These are phyloP conservation scores for Kitagawia praeruptora DNA, from an alignment of 129 eudicot species.

Conservation along the genomic window DNA sequence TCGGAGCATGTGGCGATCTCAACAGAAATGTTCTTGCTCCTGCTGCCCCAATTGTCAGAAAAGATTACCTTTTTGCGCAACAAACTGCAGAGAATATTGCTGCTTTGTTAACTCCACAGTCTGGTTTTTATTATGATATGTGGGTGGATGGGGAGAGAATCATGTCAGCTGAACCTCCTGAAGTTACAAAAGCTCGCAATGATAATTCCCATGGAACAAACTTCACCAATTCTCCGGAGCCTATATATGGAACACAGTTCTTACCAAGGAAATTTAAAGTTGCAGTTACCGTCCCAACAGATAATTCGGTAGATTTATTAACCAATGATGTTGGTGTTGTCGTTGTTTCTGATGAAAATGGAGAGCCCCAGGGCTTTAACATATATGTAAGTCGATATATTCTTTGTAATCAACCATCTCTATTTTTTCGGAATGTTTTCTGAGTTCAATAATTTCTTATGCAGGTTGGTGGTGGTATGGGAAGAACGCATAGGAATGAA, in stretches of 20 bases:
- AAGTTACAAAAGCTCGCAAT: constrained; percentile 85
- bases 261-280: constrained; percentile 94
- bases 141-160: constrained; percentile 97
- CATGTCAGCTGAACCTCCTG: constrained; percentile 92
- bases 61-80: constrained; percentile 89
- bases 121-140: constrained; percentile 97
- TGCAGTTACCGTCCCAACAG: constrained; percentile 92
- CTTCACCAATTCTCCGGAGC: constrained; percentile 90
- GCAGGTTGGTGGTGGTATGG: constrained; percentile 99
- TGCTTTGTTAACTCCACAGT: constrained; percentile 88
- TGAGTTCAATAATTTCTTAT: neutral
- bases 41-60: constrained; percentile 72
- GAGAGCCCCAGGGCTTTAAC: constrained; percentile 93
- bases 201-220: constrained; percentile 98
- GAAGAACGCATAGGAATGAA: constrained; percentile 89
- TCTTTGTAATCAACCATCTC: neutral
- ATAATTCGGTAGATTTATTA: constrained; percentile 87
- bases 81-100: constrained; percentile 96
- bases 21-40: constrained; percentile 99
- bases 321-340: constrained; percentile 96
- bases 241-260: constrained; percentile 97
- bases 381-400: constrained; percentile 48
- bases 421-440: neutral
- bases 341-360: constrained; percentile 80
- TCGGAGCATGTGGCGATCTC: constrained; percentile 99